These are phyloP conservation scores for Candida awuae DNA, from an alignment of 805 yeast genomes.

Conservation along the genomic window DNA sequence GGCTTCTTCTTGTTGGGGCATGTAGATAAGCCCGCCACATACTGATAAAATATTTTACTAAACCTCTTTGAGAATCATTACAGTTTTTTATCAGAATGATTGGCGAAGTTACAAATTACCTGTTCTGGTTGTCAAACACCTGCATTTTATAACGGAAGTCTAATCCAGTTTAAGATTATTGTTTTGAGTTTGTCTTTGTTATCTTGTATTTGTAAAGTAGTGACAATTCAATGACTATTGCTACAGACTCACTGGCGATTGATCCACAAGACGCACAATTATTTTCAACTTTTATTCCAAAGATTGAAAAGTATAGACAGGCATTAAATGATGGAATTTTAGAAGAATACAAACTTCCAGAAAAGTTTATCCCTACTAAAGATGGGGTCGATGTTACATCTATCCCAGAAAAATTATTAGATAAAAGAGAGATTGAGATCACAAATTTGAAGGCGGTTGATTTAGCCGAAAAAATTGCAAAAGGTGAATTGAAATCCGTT, in stretches of 20 bases:
- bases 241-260: background rate
- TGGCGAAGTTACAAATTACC: too few species aligned
- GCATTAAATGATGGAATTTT: constrained; percentile 21
- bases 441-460: constrained; percentile 33
- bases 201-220: too few species aligned
- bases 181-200: too few species aligned
- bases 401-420: constrained; percentile 26
- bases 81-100: too few species aligned
- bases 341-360: constrained; percentile 15
- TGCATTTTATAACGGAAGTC: too few species aligned
- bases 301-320: constrained; percentile 27
- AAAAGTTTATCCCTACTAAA: constrained; percentile 14
- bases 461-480: constrained; percentile 30
- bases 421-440: constrained; percentile 33
- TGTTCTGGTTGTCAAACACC: too few species aligned
- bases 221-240: too few species aligned
- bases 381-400: constrained; percentile 21
- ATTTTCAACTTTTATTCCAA: constrained; percentile 27
- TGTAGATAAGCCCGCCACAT: too few species aligned
- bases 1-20: too few species aligned
- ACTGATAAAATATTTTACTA: too few species aligned
- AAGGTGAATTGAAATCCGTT: constrained; percentile 34
- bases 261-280: constrained; percentile 6
- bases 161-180: too few species aligned
- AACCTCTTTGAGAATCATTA: too few species aligned